phyloP scores from a whole-genome alignment of 805 yeast species.

The Kuraishia borneana region DNA sequence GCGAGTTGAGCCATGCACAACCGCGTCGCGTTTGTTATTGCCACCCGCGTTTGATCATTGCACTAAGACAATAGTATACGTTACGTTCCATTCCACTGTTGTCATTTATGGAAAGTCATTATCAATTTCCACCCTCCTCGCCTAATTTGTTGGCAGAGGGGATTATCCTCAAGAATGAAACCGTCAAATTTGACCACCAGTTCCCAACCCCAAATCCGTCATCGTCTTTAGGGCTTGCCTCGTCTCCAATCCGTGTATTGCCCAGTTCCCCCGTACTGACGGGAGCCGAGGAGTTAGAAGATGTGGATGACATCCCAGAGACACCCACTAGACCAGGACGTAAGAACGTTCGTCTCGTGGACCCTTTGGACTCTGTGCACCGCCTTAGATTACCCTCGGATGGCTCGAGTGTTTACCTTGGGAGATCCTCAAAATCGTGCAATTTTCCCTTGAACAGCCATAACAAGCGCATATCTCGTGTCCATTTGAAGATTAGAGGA shows the following conservation, averaged over 20 bases:
- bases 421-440: constrained; percentile 58
- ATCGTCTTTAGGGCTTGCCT: constrained; percentile 28
- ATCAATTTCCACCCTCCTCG: constrained; percentile 42
- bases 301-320: too few species aligned
- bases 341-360: constrained; percentile 10
- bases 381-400: constrained; percentile 27
- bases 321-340: background rate
- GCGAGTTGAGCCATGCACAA: too few species aligned
- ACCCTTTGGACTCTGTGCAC: constrained; percentile 25
- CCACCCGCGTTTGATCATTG: too few species aligned
- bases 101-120: constrained; percentile 7
- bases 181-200: constrained; percentile 8
- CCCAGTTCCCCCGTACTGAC: constrained; percentile 1
- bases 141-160: constrained; percentile 24
- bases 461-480: constrained; percentile 54
- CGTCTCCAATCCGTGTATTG: constrained; percentile 1
- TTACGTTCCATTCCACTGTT: too few species aligned
- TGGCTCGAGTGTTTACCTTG: constrained; percentile 34
- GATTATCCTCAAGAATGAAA: constrained; percentile 2
- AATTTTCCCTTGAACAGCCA: constrained; percentile 32
- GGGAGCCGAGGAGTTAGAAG: background rate
- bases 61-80: too few species aligned
- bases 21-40: too few species aligned
- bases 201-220: constrained; percentile 74
- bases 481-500: constrained; percentile 46